Evolutionary conservation across 2,329 filamentous ascomycete genomes (phyloP), one percentile per base, ranked within the genome.

Genomic region (Fusarium pininemorale): DNA sequence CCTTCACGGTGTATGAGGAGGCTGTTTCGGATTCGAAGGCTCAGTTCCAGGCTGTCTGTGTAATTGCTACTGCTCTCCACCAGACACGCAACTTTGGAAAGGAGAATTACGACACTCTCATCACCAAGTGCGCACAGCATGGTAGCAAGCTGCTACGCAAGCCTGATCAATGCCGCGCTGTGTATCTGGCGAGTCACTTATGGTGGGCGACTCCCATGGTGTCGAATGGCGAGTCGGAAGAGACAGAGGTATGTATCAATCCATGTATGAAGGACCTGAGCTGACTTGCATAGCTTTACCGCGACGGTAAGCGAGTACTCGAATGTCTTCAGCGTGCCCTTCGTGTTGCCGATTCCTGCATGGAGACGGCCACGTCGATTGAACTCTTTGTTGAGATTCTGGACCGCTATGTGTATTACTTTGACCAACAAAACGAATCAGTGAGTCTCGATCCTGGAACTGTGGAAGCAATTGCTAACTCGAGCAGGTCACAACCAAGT

Each of bases 381-480:
- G 97, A 99, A 84, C 89, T 99, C 55, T 99, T 99, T 83, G 96
- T 99, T 65, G 96, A 99, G 85, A 99, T 99, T 73, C 86, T 99
- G 63, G 98, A 99, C 83, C 91, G 96, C 83, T 99, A 99, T 81
- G 95, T 98, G 60, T 99, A 99, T 83, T 99, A 98, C 86, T 99
- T 98, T 85, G 96, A 99, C 83, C 96, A 99, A 83, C 94, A 98
- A 81, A 99, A 99, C 83, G 96, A 99, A 84, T 95, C 95, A 75
- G 96, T 90, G 81, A 80, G 88, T 80, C 38, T 26, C n/a, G 16
- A 24, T 8, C 44, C 30, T 28, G 15, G 6, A 39, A 28, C 12
- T 28, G 26, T 24, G 11, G 20, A 28, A 35, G 35, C 24, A 39
- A 22, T 45, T 37, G 45, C 72, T 80, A 70, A 81, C 56, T 26